These are phyloP conservation scores for Ustilago cynodontis DNA, from an alignment of 1,284 basidiomycete species.

Conservation along the genomic window DNA sequence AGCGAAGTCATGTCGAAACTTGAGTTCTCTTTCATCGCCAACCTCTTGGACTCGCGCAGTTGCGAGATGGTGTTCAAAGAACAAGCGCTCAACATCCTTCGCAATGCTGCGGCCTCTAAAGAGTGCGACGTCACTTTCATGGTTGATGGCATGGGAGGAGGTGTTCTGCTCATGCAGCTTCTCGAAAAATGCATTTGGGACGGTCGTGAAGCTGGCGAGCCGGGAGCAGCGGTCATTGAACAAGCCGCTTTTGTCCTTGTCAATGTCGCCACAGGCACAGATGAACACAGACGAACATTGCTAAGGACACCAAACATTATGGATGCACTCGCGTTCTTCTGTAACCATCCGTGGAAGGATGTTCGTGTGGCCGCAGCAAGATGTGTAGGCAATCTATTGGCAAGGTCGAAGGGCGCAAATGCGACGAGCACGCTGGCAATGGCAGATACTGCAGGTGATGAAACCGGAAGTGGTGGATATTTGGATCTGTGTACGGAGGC, in stretches of 20 bases:
- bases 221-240: slow-evolving; percentile 49
- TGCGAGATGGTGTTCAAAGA: slow-evolving; percentile 52
- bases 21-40: slow-evolving; percentile 30
- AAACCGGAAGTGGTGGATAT: background rate
- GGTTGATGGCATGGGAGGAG: slow-evolving; percentile 53
- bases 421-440: slow-evolving; percentile 5
- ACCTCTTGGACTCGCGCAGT: slow-evolving; percentile 20
- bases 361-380: slow-evolving; percentile 43
- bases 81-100: slow-evolving; percentile 63
- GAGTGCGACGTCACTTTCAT: slow-evolving; percentile 56
- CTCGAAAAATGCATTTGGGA: slow-evolving; percentile 60
- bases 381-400: slow-evolving; percentile 41
- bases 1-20: slow-evolving; percentile 46
- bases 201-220: slow-evolving; percentile 33
- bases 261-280: slow-evolving; percentile 63
- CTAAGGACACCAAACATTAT: slow-evolving; percentile 56
- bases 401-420: slow-evolving; percentile 10
- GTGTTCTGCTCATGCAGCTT: slow-evolving; percentile 41
- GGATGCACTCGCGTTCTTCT: slow-evolving; percentile 58
- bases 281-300: slow-evolving; percentile 41
- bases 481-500: slow-evolving; percentile 28
- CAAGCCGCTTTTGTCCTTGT: slow-evolving; percentile 62
- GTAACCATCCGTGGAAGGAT: slow-evolving; percentile 49
- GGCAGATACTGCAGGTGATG: background rate
- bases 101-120: slow-evolving; percentile 54